Percentiles rank a stretch among this genome's conserved stretches.
These are phyloP conservation scores for Podaxis pistillaris DNA, from an alignment of 768 basidiomycete species.

Conservation along the genomic window DNA sequence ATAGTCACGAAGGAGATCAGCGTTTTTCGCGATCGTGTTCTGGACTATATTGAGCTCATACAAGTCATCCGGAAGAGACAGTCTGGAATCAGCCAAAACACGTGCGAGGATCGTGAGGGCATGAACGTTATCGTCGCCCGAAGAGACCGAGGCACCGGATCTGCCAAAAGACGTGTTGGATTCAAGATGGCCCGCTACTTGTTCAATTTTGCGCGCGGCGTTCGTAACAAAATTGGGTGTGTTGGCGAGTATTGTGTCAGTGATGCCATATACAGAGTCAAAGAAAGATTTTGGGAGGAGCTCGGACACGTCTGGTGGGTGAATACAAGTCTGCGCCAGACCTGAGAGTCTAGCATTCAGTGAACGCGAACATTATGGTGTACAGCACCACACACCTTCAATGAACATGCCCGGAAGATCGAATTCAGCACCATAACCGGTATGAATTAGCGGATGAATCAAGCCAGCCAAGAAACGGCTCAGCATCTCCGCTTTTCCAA, in stretches of 20 bases:
- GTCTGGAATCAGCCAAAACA: slow-evolving; percentile 49
- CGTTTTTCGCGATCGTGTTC: slow-evolving; percentile 33
- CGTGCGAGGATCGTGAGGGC: slow-evolving; percentile 54
- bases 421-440: slow-evolving; percentile 64
- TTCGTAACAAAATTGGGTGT: not conserved
- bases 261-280: slow-evolving; percentile 1
- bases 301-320: slow-evolving; percentile 26
- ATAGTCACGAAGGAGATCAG: slow-evolving; percentile 39
- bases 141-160: not conserved
- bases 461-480: slow-evolving; percentile 54
- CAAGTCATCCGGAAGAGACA: slow-evolving; percentile 23
- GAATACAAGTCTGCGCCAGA: slow-evolving; percentile 54
- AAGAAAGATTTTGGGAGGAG: slow-evolving; percentile 29
- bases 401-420: slow-evolving; percentile 53
- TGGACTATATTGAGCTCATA: slow-evolving; percentile 27
- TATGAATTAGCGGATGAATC: slow-evolving; percentile 65
- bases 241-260: not conserved
- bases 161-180: not conserved
- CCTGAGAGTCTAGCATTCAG: slow-evolving; percentile 32
- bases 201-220: not conserved
- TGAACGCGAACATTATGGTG: not conserved
- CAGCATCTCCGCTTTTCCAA: slow-evolving; percentile 46
- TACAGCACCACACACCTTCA: slow-evolving; percentile 45
- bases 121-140: slow-evolving; percentile 28
- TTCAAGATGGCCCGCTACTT: slow-evolving; percentile 4